Evolutionary conservation across 768 basidiomycete species (phyloP).

Genomic region (Paxillus rubicundulus): DNA sequence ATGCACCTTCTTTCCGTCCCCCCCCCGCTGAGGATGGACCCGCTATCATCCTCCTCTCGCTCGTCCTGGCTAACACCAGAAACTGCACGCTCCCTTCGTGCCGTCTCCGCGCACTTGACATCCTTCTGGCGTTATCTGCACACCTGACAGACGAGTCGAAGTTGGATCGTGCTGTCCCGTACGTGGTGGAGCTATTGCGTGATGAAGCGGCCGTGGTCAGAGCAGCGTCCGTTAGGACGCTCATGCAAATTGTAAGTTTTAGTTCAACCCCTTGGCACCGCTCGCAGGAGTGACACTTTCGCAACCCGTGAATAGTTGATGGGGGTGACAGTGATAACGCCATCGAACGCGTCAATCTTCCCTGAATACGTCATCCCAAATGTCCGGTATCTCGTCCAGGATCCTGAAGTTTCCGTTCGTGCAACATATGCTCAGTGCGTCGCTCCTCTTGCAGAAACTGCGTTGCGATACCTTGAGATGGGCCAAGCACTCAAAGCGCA

Average conservation of each 20-base stretch:
- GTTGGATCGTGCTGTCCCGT: slow-evolving; percentile 89
- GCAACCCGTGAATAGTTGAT: slow-evolving; percentile 38
- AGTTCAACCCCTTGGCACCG: neutral
- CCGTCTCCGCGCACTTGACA: slow-evolving; percentile 79
- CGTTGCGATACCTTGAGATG: slow-evolving; percentile 89
- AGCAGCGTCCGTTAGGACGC: slow-evolving; percentile 69
- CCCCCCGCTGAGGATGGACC: slow-evolving; percentile 81
- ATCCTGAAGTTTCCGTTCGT: slow-evolving; percentile 82
- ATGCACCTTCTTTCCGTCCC: slow-evolving; percentile 36
- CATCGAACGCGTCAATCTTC: slow-evolving; percentile 68
- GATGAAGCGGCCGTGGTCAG: slow-evolving; percentile 86
- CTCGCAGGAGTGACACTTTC: slow-evolving; percentile 20
- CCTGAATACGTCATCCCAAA: slow-evolving; percentile 96
- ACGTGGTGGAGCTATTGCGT: slow-evolving; percentile 82
- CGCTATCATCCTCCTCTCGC: slow-evolving; percentile 81
- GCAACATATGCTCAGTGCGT: slow-evolving; percentile 83
- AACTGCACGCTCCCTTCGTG: slow-evolving; percentile 85
- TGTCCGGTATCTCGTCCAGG: slow-evolving; percentile 75
- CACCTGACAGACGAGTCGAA: slow-evolving; percentile 94
- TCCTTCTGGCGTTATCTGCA: slow-evolving; percentile 76
- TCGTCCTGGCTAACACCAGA: slow-evolving; percentile 85
- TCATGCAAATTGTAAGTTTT: slow-evolving; percentile 76
- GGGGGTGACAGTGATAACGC: slow-evolving; percentile 69
- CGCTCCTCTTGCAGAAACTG: slow-evolving; percentile 80
- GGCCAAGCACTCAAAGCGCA: slow-evolving; percentile 86